phyloP scores from a whole-genome alignment of 805 yeast species.

The Tetrapisispora fleetii region DNA sequence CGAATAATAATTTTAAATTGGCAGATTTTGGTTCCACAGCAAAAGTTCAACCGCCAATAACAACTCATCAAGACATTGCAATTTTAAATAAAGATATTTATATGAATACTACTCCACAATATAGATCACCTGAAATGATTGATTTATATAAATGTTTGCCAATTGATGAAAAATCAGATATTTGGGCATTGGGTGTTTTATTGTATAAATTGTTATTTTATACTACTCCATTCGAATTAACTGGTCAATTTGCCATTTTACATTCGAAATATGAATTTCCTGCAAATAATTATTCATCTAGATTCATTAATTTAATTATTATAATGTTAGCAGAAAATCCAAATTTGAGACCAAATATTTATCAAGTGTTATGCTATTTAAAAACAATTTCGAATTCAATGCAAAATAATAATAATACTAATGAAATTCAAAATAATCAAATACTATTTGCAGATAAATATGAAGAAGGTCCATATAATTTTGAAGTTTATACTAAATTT shows the following conservation, averaged over 20 bases:
- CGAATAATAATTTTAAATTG: conserved; percentile 58
- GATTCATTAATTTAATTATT: conserved; percentile 64
- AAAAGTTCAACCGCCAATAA: conserved; percentile 37
- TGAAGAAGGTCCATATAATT: conserved; percentile 44
- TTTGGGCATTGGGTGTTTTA: conserved; percentile 94
- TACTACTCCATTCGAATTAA: conserved; percentile 85
- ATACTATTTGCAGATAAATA: conserved; percentile 39
- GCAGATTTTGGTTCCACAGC: conserved; percentile 93
- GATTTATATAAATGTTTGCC: conserved; percentile 77
- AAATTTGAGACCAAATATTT: conserved; percentile 71
- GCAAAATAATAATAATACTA: neutral
- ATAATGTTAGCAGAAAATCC: conserved; percentile 83
- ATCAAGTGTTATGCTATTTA: conserved; percentile 61
- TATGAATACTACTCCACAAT: conserved; percentile 92
- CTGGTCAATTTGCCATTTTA: conserved; percentile 77
- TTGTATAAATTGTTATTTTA: conserved; percentile 85
- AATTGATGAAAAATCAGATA: conserved; percentile 86
- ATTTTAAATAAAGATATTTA: conserved; percentile 75
- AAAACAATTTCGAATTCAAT: conserved; percentile 43
- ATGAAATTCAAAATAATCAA: conserved; percentile 24
- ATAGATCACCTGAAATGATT: conserved; percentile 92
- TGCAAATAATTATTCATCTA: conserved; percentile 60
- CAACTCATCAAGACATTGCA: conserved; percentile 74
- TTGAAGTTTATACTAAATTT: conserved; percentile 44
- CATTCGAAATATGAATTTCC: conserved; percentile 81